Evolutionary conservation across 306 rosid genomes (phyloP).

Genomic region (Prunus mume): DNA sequence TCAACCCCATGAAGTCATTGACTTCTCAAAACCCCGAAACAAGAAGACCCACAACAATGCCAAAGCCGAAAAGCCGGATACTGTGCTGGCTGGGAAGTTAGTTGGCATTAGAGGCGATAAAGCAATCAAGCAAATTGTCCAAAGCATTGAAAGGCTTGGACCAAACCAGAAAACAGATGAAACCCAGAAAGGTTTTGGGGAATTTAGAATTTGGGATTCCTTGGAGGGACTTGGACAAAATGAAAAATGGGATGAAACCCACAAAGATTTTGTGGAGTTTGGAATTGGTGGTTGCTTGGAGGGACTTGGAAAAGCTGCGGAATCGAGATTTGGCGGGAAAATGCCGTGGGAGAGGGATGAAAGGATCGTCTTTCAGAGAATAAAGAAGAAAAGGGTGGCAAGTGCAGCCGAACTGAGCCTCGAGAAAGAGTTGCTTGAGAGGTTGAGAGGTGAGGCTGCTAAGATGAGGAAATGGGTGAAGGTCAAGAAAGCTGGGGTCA

Average conservation of each 20-base stretch:
- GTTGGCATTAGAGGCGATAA: constrained; percentile 48
- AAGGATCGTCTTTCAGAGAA: constrained; percentile 33
- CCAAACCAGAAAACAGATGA: constrained; percentile 14
- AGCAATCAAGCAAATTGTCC: constrained; percentile 47
- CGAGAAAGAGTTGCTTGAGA: constrained; percentile 53
- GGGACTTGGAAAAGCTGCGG: constrained; percentile 23
- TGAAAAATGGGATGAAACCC: constrained; percentile 25
- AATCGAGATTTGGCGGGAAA: constrained; percentile 28
- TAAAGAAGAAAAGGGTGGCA: constrained; percentile 43
- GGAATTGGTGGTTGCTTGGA: constrained; percentile 45
- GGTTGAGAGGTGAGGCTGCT: constrained; percentile 68
- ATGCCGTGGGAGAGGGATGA: constrained; percentile 88
- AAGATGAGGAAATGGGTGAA: constrained; percentile 69
- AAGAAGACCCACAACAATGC: constrained; percentile 13
- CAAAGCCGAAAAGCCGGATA: constrained; percentile 20
- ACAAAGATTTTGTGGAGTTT: constrained; percentile 22
- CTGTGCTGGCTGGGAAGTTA: constrained; percentile 37
- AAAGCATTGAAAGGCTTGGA: constrained; percentile 50
- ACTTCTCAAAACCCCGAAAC: constrained; percentile 38
- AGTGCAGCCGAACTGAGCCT: constrained; percentile 56
- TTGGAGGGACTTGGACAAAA: constrained; percentile 27
- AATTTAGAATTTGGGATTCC: constrained; percentile 31
- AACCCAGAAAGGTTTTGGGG: constrained; percentile 24
- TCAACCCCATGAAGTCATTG: constrained; percentile 44
- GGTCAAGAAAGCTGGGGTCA: constrained; percentile 87